These are phyloP conservation scores for Dactylellina parvicollis DNA, from an alignment of 2,329 filamentous ascomycete species.

Conservation along the genomic window DNA sequence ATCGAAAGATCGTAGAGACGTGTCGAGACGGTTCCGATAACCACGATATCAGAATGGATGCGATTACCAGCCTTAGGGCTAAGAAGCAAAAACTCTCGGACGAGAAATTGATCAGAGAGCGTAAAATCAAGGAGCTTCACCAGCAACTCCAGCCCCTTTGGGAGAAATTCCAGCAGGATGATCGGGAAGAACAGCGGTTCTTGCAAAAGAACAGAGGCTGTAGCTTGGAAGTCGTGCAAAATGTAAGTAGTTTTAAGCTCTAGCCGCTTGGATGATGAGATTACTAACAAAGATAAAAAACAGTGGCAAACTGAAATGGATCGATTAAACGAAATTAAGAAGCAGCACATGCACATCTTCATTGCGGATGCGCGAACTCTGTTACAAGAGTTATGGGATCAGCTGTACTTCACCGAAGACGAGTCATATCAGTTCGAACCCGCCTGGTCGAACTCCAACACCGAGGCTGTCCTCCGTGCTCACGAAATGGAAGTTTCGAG, in stretches of 20 bases:
- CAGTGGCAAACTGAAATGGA: slow-evolving; percentile 93
- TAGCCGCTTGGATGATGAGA: neutral
- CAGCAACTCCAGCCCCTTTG: slow-evolving; percentile 84
- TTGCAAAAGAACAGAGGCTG: slow-evolving; percentile 88
- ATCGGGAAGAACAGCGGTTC: slow-evolving; percentile 84
- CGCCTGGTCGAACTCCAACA: slow-evolving; percentile 88
- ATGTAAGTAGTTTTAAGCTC: slow-evolving; percentile 38
- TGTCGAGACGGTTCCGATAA: slow-evolving; percentile 67
- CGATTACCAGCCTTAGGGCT: slow-evolving; percentile 75
- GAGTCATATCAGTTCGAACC: slow-evolving; percentile 99
- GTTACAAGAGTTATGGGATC: slow-evolving; percentile 94
- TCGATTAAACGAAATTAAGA: slow-evolving; percentile 88
- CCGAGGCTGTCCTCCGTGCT: slow-evolving; percentile 90
- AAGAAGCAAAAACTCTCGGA: slow-evolving; percentile 85
- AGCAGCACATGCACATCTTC: slow-evolving; percentile 93
- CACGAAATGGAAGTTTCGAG: slow-evolving; percentile 90
- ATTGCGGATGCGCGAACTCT: slow-evolving; percentile 92
- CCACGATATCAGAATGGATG: slow-evolving; percentile 82
- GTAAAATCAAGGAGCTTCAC: slow-evolving; percentile 78
- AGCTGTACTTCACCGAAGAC: slow-evolving; percentile 92
- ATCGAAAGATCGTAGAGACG: slow-evolving; percentile 84
- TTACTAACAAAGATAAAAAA: slow-evolving; percentile 60
- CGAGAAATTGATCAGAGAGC: slow-evolving; percentile 87
- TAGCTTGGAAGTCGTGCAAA: slow-evolving; percentile 67
- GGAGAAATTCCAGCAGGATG: slow-evolving; percentile 85